Conservation (phyloP, 768 basidiomycete genomes). For the Suillus paluster region DNA sequence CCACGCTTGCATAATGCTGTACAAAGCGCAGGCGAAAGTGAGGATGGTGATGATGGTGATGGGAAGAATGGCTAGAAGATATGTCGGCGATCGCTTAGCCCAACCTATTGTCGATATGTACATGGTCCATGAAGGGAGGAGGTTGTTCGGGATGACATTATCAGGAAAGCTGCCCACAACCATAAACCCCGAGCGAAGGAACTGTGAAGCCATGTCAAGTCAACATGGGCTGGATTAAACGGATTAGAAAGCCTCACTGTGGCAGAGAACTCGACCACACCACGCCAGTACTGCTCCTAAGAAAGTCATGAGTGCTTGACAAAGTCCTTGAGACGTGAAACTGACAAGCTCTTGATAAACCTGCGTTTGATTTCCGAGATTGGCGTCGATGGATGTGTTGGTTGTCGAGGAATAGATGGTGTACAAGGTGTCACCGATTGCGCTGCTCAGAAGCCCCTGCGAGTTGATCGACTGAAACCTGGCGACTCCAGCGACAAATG, state of each 20-base stretch:
- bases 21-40: no score
- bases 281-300: constrained; percentile 14
- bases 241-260: neutral
- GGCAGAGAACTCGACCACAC: constrained; percentile 11
- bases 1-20: no score
- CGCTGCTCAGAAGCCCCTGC: constrained; percentile 18
- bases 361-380: neutral
- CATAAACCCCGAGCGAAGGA: neutral
- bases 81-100: no score
- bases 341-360: constrained; percentile 2
- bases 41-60: no score
- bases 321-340: neutral
- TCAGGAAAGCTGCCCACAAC: no score
- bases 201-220: neutral
- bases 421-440: constrained; percentile 24
- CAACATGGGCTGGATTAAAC: neutral
- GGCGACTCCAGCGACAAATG: constrained; percentile 16
- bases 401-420: constrained; percentile 11
- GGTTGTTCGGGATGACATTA: no score
- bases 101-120: no score
- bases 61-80: no score
- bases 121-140: no score
- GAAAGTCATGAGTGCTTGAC: neutral
- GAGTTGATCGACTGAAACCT: constrained; percentile 13
- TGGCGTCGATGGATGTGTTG: neutral